Evolutionary conservation across 495 filamentous ascomycete genomes (phyloP), one percentile per base, ranked within the genome.

Genomic region (Aspergillus bridgeri): DNA sequence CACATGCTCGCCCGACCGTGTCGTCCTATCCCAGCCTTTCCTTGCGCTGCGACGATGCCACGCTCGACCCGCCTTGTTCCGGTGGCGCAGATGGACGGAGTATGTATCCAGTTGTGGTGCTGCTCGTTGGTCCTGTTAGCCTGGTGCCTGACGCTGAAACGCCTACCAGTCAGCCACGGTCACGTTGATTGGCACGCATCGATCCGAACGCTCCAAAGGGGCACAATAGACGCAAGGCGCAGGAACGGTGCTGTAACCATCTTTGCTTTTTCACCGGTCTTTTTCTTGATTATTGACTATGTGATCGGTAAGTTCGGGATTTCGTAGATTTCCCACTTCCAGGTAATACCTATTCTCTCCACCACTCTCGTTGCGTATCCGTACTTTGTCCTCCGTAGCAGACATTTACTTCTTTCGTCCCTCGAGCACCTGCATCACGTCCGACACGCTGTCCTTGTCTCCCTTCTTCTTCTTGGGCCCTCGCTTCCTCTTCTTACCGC

Each of bases 381-480:
- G n/a, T n/a, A n/a, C n/a, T n/a, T n/a, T n/a, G n/a, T n/a, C n/a
- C n/a, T n/a, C n/a, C 21, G 15, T 43, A 44, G 13, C 23, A 47
- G 23, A 50, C 33, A 29, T 56, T 47, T 61, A 56, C 46, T 74
- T 72, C 61, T 84, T 87, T 54, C 88, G 80, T 59, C 84, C 79
- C 73, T 95, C 89, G 42, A 96, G 78, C 11, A 92, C 89, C 48
- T 80, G 78, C 78, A 96, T 72, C 48, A 96, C 87, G 80, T 96
- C 92, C 17, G 80, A 78, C 45, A 81, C 90, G 73, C 78, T 93
- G 67, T 96, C 86, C 58, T 77, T 87, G 74, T 96, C 89, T 0
- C 90, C 91, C 71, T 92, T 95, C 65, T 79, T 83, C 82, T 94
- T 95, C 81, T 92, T 94, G 2, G 83, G 80, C 1, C 88, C 90